Evolutionary conservation across 2,329 filamentous ascomycete genomes (phyloP), one percentile per base, ranked within the genome.

Genomic region (Phyllosticta citriasiana): DNA sequence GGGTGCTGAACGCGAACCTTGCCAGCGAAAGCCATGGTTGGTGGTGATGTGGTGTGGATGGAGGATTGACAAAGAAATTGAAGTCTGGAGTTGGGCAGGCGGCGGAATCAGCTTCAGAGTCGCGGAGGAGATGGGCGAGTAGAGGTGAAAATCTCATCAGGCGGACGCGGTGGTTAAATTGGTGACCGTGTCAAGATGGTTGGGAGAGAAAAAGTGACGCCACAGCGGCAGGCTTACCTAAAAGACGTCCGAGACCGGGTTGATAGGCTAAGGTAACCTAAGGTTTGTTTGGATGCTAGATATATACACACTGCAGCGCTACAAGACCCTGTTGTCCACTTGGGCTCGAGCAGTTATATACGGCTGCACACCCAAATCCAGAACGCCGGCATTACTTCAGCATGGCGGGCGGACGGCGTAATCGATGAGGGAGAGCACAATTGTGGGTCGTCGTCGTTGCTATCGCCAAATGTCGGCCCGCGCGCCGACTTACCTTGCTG

Each of bases 1-100:
- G 73, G 73, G 67, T 71, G 71, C 65, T 76, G 73, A 58, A 76
- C 73, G 62, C 73, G 70, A 57, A 68, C 73, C 64, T 73, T 74
- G 63, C 71, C 72, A 25, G 67, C 66, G 27, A 67, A 67, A 62
- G 72, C 64, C 72, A 74, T 74, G 59, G 57, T 57, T 59, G 35
- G 40, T 61, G 59, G 22, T 26, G 33, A 30, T 50, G 16, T 47
- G 22, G 10, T 9, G 47, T 24, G 3, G 55, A 19, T 30, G 58
- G 47, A 19, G 58, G 50, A 54, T 24, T 61, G 19, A 47, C 24
- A 55, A 58, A 55, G 25, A 57, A 53, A 14, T 22, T 16, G 53
- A n/a, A 8, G 59, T 26, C 30, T 58, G 33, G 40, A 47, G 40
- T 40, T 12, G 10, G 14, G 7, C 35, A 16, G 14, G 35, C 35